Evolutionary conservation across 768 basidiomycete species (phyloP), one percentile per base, ranked within the genome.

Genomic region (Termitomyces bulborhizus): DNA sequence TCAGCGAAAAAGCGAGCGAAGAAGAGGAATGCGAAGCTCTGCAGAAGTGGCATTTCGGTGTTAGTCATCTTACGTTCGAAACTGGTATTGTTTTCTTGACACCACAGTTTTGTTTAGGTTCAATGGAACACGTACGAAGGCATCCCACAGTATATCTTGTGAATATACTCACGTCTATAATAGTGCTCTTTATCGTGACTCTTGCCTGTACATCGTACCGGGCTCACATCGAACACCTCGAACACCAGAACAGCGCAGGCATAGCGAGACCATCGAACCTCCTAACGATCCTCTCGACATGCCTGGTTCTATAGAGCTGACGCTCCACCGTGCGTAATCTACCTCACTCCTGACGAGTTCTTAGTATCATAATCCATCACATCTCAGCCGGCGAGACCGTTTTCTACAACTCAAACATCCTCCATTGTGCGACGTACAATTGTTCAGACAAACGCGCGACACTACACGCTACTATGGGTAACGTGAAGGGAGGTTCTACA

Each of bases 321-420:
- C 67, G 0, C 70, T 90, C 6, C 71, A 82, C 61, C 78, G 86
- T 83, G 63, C 57, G 79, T 68, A 36, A 18, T 31, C 13, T 4
- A 26, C 15, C 7, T 44, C 6, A 13, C 8, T 4, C 18, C 8
- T 21, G 34, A 15, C 27, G 31, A 45, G 24, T 24, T 52, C 8
- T 31, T 15, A 16, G 37, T 29, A 43, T 29, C 4, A 13, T 6
- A 40, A 31, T n/a, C 3, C 15, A 16, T 26, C 21, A 21, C n/a
- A 11, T 29, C 47, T 42, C 59, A 85, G 87, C 83, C 0, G 87
- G 88, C 0, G 84, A 91, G 56, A 85, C 85, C 0, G 85, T 87
- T 24, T 90, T 91, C 67, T 90, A 91, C 66, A 88, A 88, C 63
- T 82, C 78, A 59, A 90, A 91, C 64, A 84, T 90, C 55, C 72